Percentiles rank a stretch among this genome's conserved stretches.
Evolutionary conservation across 169 alveolate genomes (phyloP).

Genomic region (Eimeria praecox): DNA sequence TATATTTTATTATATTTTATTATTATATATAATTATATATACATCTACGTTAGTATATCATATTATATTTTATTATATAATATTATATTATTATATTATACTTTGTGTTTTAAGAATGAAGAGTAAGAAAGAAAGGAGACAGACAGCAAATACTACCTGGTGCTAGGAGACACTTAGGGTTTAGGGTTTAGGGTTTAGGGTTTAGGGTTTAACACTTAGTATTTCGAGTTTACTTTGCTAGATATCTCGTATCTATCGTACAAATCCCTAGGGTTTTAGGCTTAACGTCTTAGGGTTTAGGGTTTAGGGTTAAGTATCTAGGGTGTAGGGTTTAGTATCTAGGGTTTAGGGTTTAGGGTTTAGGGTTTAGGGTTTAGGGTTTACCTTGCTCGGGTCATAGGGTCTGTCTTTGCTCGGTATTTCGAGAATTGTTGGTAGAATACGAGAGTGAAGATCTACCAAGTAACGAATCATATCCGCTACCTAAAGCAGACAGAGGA

Average conservation of each 20-base stretch:
- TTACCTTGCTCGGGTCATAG: conserved; percentile 92
- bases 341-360: too few relatives aligned
- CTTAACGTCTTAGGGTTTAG: too few relatives aligned
- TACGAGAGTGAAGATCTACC: conserved; percentile 89
- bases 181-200: too few relatives aligned
- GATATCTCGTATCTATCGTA: too few relatives aligned
- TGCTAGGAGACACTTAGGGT: too few relatives aligned
- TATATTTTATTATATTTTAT: neutral
- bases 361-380: neutral
- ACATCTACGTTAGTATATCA: neutral
- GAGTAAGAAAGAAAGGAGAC: neutral
- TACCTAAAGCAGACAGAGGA: conserved; percentile 39
- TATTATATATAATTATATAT: neutral
- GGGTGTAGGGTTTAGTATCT: too few relatives aligned
- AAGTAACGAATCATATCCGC: conserved; percentile 90
- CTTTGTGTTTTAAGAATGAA: too few relatives aligned
- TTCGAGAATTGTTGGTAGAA: conserved; percentile 94
- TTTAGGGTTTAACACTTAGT: too few relatives aligned
- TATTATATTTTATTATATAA: neutral
- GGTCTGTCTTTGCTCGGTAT: conserved; percentile 94
- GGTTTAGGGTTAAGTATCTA: too few relatives aligned
- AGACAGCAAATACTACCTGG: neutral
- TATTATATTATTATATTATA: too few relatives aligned
- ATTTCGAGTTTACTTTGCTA: neutral
- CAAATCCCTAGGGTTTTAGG: too few relatives aligned